Conservation (phyloP, 192 early-diverging fungal genomes). For the Jimgerdemannia flammicorona region DNA sequence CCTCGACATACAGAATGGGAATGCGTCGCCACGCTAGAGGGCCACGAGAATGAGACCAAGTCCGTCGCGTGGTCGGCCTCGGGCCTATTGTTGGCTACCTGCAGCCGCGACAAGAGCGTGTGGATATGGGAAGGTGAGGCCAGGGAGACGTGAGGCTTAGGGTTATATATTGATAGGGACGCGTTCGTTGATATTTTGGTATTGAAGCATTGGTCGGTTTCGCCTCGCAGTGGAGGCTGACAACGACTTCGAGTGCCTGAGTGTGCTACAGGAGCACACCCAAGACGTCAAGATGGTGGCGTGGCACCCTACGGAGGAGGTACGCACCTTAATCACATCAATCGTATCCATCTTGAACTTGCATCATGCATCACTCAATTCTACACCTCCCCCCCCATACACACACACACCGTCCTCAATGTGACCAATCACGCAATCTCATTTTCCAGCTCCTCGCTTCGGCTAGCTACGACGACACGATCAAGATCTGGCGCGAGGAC, state of each 20-base stretch:
- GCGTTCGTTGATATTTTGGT: background rate
- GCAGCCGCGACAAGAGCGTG: constrained; percentile 94
- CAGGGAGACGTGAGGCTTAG: background rate
- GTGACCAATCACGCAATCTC: constrained; percentile 16
- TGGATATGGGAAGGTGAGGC: constrained; percentile 94
- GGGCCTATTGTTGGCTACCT: constrained; percentile 86
- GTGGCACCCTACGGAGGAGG: constrained; percentile 87
- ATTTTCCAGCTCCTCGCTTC: constrained; percentile 59
- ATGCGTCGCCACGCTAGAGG: constrained; percentile 91
- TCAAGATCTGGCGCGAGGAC: constrained; percentile 92
- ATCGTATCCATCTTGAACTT: background rate
- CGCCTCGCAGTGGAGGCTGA: constrained; percentile 54
- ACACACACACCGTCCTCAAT: constrained; percentile 11
- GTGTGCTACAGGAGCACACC: constrained; percentile 91
- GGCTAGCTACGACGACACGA: constrained; percentile 91
- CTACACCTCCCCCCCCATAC: background rate
- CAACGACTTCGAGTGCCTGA: constrained; percentile 94
- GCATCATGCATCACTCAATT: background rate
- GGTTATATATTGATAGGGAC: background rate
- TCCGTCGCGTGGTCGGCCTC: constrained; percentile 82
- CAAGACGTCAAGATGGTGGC: constrained; percentile 95
- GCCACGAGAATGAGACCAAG: constrained; percentile 99
- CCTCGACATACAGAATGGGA: constrained; percentile 59
- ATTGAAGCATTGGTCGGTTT: too few species aligned
- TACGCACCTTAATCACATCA: background rate